A percentile compares a stretch with the other conserved stretches of the same genome.
These are phyloP conservation scores for Fraxinus anomala DNA, from an alignment of 257 asterid genomes.

Conservation along the genomic window DNA sequence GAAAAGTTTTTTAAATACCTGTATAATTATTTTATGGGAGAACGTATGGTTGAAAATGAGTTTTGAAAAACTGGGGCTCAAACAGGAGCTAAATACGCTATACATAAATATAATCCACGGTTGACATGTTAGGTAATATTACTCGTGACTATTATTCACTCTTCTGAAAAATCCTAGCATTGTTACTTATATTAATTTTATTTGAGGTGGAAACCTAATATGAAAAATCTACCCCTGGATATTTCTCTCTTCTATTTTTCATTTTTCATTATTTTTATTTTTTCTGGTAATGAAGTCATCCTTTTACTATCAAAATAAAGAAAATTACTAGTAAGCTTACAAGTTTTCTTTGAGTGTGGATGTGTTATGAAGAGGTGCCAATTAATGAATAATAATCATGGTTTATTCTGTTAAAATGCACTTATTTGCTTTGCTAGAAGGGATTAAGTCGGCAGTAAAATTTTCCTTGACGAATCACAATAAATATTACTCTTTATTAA, in stretches of 20 bases:
- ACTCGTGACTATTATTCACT: neutral
- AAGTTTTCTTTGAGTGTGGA: neutral
- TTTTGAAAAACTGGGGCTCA: too few species aligned
- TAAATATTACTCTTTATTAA: neutral
- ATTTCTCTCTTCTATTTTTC: neutral
- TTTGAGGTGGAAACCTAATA: conserved; percentile 9
- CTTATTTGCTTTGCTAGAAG: neutral
- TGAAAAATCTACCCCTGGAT: neutral
- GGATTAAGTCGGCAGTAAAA: neutral
- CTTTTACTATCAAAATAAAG: neutral
- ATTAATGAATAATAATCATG: neutral
- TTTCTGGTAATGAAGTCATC: neutral
- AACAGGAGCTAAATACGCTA: too few species aligned
- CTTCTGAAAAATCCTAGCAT: conserved; percentile 4
- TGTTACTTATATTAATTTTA: neutral
- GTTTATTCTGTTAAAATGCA: neutral
- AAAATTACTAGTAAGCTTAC: conserved; percentile 1
- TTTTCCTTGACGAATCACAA: neutral
- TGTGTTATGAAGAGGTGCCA: neutral
- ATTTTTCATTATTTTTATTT: neutral
- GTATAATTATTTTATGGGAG: too few species aligned
- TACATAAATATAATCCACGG: neutral
- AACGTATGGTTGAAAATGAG: too few species aligned
- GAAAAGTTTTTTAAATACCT: too few species aligned
- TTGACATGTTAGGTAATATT: neutral